Evolutionary conservation across 768 basidiomycete species (phyloP).

Genomic region (Psilocybe azurescens): DNA sequence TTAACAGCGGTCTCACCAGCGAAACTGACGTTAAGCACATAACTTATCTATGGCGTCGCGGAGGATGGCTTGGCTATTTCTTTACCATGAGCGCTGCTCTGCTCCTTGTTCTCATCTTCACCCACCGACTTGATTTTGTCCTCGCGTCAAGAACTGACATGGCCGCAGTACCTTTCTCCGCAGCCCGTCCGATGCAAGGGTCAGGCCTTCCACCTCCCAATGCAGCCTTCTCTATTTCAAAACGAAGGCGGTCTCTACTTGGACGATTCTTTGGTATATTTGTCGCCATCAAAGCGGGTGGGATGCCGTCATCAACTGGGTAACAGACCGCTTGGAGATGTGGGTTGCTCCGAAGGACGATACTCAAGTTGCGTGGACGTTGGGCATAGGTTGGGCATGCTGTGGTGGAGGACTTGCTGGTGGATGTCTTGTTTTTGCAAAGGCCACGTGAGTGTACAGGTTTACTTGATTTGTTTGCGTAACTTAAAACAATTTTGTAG

Average conservation of each 20-base stretch:
- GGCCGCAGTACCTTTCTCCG: constrained; percentile 52
- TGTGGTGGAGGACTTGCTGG: constrained; percentile 92
- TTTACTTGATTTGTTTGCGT: background rate
- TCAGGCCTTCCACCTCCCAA: constrained; percentile 27
- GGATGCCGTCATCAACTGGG: constrained; percentile 52
- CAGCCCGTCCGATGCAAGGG: constrained; percentile 16
- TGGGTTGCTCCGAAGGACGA: constrained; percentile 86
- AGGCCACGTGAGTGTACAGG: constrained; percentile 61
- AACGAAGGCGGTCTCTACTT: constrained; percentile 24
- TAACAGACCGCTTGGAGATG: constrained; percentile 67
- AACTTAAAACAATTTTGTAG: constrained; percentile 36
- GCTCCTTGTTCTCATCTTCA: constrained; percentile 67
- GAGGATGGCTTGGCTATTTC: constrained; percentile 93
- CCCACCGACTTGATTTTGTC: constrained; percentile 74
- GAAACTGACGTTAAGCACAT: constrained; percentile 80
- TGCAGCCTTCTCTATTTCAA: constrained; percentile 14
- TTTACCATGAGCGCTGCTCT: constrained; percentile 78
- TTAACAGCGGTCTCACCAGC: constrained; percentile 77
- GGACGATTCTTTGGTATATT: constrained; percentile 27
- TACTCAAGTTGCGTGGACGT: constrained; percentile 84
- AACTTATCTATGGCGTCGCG: constrained; percentile 83
- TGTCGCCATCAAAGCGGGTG: constrained; percentile 41
- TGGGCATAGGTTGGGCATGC: constrained; percentile 95
- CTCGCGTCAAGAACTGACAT: constrained; percentile 75
- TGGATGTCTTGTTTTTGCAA: constrained; percentile 83